Base-by-base conservation (phyloP, 495 filamentous ascomycete genomes). In the Apiosordaria backusii region DNA sequence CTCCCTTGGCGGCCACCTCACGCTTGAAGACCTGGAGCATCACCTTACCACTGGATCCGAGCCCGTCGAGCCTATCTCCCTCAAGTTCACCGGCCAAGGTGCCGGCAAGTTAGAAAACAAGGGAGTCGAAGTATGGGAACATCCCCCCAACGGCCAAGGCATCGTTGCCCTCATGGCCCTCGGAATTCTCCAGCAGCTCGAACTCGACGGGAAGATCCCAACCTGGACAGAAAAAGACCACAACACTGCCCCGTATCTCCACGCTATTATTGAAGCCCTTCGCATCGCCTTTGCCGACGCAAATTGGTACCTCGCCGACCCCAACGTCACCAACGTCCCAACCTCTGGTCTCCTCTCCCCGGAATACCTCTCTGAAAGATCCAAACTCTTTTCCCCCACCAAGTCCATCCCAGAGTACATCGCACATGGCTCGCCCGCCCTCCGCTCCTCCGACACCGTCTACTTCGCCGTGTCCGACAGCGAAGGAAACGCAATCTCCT, bases 141-240 rank as follows among this genome's bases (percentile, higher is more conserved):
- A 97, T 77, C 92, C 95, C 50, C 95, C 95, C n/a, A 98, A 97
- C 78, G 93, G 96, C 0, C 95, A 99, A 76, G 95, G 95, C 13
- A 90, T 99, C 67, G 92, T 98, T 0, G 96, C 95, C 4, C 82
- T 98, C 50, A 96, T 98, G 87, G 89, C 95, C 1, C 82, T 99
- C 0, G 95, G 96, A 2, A 94, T 98, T 67, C 80, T 99, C 55
- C 87, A 96, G 72, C 86, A 90, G 70, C 84, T 99, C 4, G 91
- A 96, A 77, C 82, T 84, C n/a, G 75, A 75, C 10, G 87, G 87
- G 50, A 85, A 86, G 65, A 90, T 97, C 72, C 87, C 87, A 7
- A 82, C 77, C n/a, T 96, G 92, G 77, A 77, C 67, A 0, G 73
- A 84, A 26, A 72, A 76, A 0, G 89, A 96, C 71, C 91, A 94